A percentile compares a stretch with the other conserved stretches of the same genome.
Conservation (phyloP, 306 rosid species). For the Echinosophora koreensis region DNA sequence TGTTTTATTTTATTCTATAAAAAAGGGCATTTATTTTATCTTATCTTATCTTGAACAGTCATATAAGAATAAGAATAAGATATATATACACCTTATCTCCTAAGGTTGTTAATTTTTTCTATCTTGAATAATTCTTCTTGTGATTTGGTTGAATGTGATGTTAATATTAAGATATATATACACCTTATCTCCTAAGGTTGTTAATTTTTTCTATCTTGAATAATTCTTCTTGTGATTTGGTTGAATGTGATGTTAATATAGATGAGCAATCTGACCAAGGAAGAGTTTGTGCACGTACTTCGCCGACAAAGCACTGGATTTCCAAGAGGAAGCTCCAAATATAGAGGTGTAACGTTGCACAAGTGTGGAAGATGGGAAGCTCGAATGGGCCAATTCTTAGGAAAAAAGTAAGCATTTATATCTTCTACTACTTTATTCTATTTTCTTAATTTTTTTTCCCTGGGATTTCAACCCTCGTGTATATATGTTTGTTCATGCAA, state of each 20-base stretch:
- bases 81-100: constrained; percentile 46
- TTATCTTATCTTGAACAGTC: constrained; percentile 50
- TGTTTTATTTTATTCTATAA: background rate
- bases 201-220: background rate
- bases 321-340: constrained; percentile 99
- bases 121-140: background rate
- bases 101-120: background rate
- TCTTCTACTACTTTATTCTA: background rate
- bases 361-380: constrained; percentile 99
- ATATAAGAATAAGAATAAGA: too few relatives aligned
- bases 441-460: background rate
- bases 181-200: background rate
- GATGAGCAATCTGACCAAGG: constrained; percentile 97
- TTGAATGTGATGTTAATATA: constrained; percentile 53
- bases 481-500: background rate
- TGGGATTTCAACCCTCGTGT: background rate
- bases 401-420: constrained; percentile 74
- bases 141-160: constrained; percentile 16
- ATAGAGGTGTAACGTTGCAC: constrained; percentile 97
- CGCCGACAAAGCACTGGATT: constrained; percentile 99
- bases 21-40: constrained; percentile 24
- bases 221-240: constrained; percentile 12
- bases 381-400: constrained; percentile 97
- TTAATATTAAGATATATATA: too few relatives aligned
- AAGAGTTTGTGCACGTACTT: constrained; percentile 98